Evolutionary conservation across 768 basidiomycete species (phyloP).

Genomic region (Tylopilus sp.): DNA sequence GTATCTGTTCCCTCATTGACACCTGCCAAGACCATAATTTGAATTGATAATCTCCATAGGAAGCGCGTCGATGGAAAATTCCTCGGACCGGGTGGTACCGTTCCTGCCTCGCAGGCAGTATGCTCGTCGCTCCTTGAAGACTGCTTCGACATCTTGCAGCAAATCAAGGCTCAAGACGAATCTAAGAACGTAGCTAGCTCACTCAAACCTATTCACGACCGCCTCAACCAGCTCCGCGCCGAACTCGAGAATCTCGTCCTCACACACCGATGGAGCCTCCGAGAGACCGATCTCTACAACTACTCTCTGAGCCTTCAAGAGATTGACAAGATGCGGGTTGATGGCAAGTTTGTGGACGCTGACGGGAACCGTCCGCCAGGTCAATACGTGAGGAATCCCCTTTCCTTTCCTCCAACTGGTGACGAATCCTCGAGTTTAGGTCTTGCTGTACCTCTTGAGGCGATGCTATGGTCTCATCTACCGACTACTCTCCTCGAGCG

Average conservation of each 20-base stretch:
- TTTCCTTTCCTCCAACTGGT: background rate
- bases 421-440: slow-evolving; percentile 43
- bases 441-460: slow-evolving; percentile 86
- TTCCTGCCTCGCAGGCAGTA: slow-evolving; percentile 89
- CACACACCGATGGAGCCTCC: slow-evolving; percentile 94
- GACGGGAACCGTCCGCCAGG: slow-evolving; percentile 91
- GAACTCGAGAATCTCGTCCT: slow-evolving; percentile 90
- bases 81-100: slow-evolving; percentile 82
- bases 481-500: slow-evolving; percentile 86
- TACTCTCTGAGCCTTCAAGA: slow-evolving; percentile 92
- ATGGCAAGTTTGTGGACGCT: slow-evolving; percentile 94
- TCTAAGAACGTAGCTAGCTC: slow-evolving; percentile 82
- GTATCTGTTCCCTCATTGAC: slow-evolving; percentile 38
- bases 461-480: slow-evolving; percentile 98
- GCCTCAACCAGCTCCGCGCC: slow-evolving; percentile 77
- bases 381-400: slow-evolving; percentile 72
- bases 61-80: slow-evolving; percentile 97
- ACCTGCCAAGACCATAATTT: slow-evolving; percentile 15
- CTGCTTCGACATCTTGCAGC: slow-evolving; percentile 93
- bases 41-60: slow-evolving; percentile 35
- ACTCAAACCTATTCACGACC: slow-evolving; percentile 90
- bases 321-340: slow-evolving; percentile 95
- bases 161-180: slow-evolving; percentile 92
- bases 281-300: slow-evolving; percentile 92
- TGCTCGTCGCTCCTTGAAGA: slow-evolving; percentile 93